Evolutionary conservation across 208 protist genomes (phyloP).

Genomic region (Entamoeba dispar): DNA sequence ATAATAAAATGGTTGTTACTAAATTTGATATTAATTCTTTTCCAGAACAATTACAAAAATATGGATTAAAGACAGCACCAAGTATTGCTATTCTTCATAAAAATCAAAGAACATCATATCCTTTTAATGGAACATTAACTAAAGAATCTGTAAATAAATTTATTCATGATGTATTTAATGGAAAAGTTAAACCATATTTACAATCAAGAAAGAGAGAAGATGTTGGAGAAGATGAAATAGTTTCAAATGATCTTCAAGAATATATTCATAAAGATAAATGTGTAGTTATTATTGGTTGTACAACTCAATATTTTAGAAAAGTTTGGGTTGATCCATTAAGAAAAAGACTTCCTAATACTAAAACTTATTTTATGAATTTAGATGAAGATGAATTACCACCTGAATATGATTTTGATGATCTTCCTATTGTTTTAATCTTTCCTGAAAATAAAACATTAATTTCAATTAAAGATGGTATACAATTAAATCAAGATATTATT

Average conservation of each 20-base stretch:
- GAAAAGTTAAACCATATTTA: not conserved
- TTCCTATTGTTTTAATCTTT: not conserved
- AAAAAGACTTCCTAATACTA: not conserved
- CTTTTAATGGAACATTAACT: not conserved
- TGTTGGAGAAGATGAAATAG: not conserved
- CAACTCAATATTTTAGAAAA: not conserved
- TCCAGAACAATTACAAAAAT: not conserved
- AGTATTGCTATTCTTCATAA: not conserved
- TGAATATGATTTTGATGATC: not conserved
- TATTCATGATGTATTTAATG: not conserved
- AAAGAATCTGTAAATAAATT: not conserved
- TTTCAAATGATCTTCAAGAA: not conserved
- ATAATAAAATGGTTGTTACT: not conserved
- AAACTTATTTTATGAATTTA: not conserved
- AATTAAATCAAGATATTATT: not conserved
- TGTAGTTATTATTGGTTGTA: not conserved
- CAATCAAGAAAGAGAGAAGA: not conserved
- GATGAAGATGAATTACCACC: not conserved
- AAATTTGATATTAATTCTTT: not conserved
- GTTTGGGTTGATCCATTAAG: not conserved
- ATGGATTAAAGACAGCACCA: not conserved
- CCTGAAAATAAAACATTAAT: not conserved
- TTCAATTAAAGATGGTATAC: not conserved
- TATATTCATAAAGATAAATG: not conserved
- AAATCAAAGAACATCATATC: not conserved